Percentiles rank a stretch among this genome's conserved stretches.
These are phyloP conservation scores for Penicillium corylophilum DNA, from an alignment of 2,329 filamentous ascomycete species.

Conservation along the genomic window DNA sequence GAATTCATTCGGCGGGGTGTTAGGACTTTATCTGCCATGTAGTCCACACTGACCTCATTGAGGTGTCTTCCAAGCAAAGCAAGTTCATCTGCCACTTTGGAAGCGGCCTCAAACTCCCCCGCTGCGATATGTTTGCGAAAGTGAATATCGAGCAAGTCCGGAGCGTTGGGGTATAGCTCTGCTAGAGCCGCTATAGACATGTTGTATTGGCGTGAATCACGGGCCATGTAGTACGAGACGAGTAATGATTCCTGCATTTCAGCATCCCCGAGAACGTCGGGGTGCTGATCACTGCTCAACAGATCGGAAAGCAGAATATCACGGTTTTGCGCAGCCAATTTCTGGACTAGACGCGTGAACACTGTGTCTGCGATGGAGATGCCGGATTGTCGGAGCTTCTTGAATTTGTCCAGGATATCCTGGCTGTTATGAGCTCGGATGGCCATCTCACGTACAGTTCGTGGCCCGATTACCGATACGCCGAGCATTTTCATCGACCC, in stretches of 20 bases:
- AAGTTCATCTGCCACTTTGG: conserved; percentile 51
- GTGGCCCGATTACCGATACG: conserved; percentile 68
- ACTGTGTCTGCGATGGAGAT: conserved; percentile 63
- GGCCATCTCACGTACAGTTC: conserved; percentile 75
- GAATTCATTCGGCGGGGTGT: conserved; percentile 29
- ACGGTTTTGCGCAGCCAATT: conserved; percentile 61
- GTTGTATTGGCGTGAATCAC: conserved; percentile 54
- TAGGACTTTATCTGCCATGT: conserved; percentile 41
- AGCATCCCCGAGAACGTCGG: conserved; percentile 60
- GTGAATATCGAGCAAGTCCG: conserved; percentile 38
- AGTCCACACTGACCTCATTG: conserved; percentile 44
- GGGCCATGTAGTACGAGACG: conserved; percentile 49
- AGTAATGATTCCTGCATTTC: conserved; percentile 57
- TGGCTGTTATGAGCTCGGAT: conserved; percentile 59
- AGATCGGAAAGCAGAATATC: conserved; percentile 53
- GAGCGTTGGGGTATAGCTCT: conserved; percentile 32
- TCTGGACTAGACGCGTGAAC: conserved; percentile 65
- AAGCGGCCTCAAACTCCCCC: conserved; percentile 31
- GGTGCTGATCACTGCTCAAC: conserved; percentile 62
- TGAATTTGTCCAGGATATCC: conserved; percentile 59
- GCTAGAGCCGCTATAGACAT: conserved; percentile 57
- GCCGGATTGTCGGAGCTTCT: conserved; percentile 59
- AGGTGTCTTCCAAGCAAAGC: conserved; percentile 44
- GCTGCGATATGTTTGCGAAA: conserved; percentile 40
- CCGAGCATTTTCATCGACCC: conserved; percentile 69